Evolutionary conservation across 2,329 filamentous ascomycete genomes (phyloP), one percentile per base, ranked within the genome.

Genomic region (Blumeriella jaapii): DNA sequence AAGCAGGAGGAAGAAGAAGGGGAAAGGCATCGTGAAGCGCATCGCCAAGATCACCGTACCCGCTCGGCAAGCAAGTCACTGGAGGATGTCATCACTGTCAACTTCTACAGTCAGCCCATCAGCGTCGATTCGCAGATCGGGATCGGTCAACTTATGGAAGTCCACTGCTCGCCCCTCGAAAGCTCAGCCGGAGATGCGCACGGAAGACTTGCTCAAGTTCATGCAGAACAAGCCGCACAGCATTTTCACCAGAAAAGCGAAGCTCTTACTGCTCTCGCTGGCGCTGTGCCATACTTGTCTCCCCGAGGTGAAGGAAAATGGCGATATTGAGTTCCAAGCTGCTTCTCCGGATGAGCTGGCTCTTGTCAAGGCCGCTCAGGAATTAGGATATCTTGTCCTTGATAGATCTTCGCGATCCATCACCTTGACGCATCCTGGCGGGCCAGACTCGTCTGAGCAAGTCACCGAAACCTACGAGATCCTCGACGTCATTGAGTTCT

Each of bases 211-310:
- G 53, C 58, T 94, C 14, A 74, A 78, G 18, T 93, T 85, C 45
- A 78, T 95, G 27, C 74, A 78, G 34, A 61, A 72, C 29, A 77
- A 81, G 38, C 86, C 87, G 0, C 69, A 82, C 41, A 83, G 85
- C 0, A 55, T 74, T 1, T 93, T 94, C 52, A 75, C 87, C 1
- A 72, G 72, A 40, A 86, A 83, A 52, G 82, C 79, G 1, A 79
- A 78, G 41, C 76, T 93, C 53, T 91, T 93, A 47, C 71, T 96
- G 3, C 65, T 96, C 3, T 81, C 79, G 0, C 70, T 95, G 50
- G 84, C 87, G 1, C 63, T 96, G 1, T 95, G 89, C 48, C 87
- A 96, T 55, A 93, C 86, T 1, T 94, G 86, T 54, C 64, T 94
- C 15, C 87, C 89, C 0, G 87, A 96, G 55, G 60, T 62, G 6